phyloP scores from a whole-genome alignment of 306 rosid species.

The Acacia crassicarpa region DNA sequence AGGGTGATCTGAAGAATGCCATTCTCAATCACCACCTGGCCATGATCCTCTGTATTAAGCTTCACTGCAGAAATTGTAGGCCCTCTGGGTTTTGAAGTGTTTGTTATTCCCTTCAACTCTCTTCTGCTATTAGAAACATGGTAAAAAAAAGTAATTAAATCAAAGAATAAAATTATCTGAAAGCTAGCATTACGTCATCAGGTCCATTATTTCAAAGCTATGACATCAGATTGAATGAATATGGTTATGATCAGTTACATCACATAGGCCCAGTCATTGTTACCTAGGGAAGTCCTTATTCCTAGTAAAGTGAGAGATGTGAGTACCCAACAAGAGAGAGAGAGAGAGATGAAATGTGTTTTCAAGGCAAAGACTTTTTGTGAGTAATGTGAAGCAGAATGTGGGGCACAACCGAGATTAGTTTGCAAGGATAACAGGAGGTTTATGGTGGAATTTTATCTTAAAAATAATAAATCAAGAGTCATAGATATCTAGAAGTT shows the following conservation, averaged over 20 bases:
- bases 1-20: conserved; percentile 61
- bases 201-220: neutral
- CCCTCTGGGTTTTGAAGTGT: neutral
- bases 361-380: neutral
- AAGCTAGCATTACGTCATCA: neutral
- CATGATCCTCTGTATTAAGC: conserved; percentile 10
- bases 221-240: neutral
- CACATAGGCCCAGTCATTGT: neutral
- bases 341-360: neutral
- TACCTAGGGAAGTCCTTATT: neutral
- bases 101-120: neutral
- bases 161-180: neutral
- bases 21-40: conserved; percentile 54
- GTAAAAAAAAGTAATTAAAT: neutral
- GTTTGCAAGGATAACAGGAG: neutral
- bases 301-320: neutral
- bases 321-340: neutral
- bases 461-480: too few species aligned
- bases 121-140: conserved; percentile 6
- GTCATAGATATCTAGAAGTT: too few species aligned
- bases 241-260: neutral
- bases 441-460: too few species aligned
- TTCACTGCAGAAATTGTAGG: conserved; percentile 11
- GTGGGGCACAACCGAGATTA: neutral
- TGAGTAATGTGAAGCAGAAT: neutral